A percentile compares a stretch with the other conserved stretches of the same genome.
These are phyloP conservation scores for Capronia epimyces DNA, from an alignment of 2,329 filamentous ascomycete genomes.

Conservation along the genomic window DNA sequence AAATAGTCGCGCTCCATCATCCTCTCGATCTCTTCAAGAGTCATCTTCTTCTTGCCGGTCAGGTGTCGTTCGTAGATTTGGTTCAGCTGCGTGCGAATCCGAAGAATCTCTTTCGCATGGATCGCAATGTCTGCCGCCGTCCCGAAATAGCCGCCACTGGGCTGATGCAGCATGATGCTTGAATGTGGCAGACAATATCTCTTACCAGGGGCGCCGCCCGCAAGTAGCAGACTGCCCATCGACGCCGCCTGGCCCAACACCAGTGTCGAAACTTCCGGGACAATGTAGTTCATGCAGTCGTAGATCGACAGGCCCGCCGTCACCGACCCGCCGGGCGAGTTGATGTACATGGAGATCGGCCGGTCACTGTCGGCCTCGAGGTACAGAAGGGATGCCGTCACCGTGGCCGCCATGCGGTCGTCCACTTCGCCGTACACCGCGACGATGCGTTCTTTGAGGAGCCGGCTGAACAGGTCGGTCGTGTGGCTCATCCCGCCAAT, in stretches of 20 bases:
- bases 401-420: constrained; percentile 82
- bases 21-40: constrained; percentile 70
- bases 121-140: constrained; percentile 82
- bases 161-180: constrained; percentile 94
- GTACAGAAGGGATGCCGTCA: constrained; percentile 93
- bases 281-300: constrained; percentile 98
- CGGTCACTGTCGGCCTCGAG: constrained; percentile 88
- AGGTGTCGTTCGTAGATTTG: constrained; percentile 83
- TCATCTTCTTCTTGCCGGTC: constrained; percentile 47
- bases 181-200: constrained; percentile 87
- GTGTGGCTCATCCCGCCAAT: constrained; percentile 28
- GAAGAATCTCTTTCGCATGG: constrained; percentile 92
- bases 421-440: constrained; percentile 44
- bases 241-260: constrained; percentile 91
- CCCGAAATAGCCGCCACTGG: constrained; percentile 66
- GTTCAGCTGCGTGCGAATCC: constrained; percentile 79
- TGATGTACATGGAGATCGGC: constrained; percentile 96
- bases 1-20: constrained; percentile 98
- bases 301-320: constrained; percentile 87
- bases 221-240: constrained; percentile 86
- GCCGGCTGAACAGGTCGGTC: constrained; percentile 79
- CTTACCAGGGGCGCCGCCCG: constrained; percentile 78
- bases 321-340: constrained; percentile 89
- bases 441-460: constrained; percentile 57
- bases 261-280: constrained; percentile 85